phyloP scores from a whole-genome alignment of 176 grass and related monocot genomes.

The Carex myosuroides region DNA sequence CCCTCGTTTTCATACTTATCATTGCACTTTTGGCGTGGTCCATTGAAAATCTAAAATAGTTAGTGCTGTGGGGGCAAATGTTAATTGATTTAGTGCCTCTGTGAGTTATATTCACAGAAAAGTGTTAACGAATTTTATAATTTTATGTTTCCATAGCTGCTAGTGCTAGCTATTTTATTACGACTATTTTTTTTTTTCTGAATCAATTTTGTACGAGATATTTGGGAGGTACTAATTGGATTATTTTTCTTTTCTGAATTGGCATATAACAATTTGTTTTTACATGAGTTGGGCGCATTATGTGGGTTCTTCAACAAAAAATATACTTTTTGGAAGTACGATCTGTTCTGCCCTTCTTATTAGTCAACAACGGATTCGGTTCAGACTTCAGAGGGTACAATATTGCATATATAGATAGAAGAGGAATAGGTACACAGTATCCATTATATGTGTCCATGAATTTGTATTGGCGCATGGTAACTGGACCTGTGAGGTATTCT shows the following conservation, averaged over 20 bases:
- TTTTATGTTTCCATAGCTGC: background rate
- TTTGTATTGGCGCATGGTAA: background rate
- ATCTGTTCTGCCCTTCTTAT: background rate
- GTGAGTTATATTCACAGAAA: background rate
- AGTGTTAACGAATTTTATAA: background rate
- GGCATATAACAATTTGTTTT: background rate
- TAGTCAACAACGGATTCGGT: conserved; percentile 4
- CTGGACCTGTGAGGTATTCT: background rate
- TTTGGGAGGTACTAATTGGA: background rate
- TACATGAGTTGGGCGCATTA: conserved; percentile 13
- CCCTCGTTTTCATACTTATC: background rate
- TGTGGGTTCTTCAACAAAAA: background rate
- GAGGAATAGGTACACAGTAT: conserved; percentile 19
- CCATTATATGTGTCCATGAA: background rate
- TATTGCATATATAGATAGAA: background rate
- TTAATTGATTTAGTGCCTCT: background rate
- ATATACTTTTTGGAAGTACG: background rate
- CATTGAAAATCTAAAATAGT: background rate
- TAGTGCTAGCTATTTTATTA: background rate
- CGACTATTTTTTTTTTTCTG: background rate
- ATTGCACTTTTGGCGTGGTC: background rate
- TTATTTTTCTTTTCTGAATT: background rate
- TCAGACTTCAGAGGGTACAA: background rate
- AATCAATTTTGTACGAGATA: background rate
- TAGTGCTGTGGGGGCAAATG: background rate